A percentile compares a stretch with the other conserved stretches of the same genome.
These are phyloP conservation scores for Pseudodiploospora longispora DNA, from an alignment of 2,329 filamentous ascomycete genomes.

Conservation along the genomic window DNA sequence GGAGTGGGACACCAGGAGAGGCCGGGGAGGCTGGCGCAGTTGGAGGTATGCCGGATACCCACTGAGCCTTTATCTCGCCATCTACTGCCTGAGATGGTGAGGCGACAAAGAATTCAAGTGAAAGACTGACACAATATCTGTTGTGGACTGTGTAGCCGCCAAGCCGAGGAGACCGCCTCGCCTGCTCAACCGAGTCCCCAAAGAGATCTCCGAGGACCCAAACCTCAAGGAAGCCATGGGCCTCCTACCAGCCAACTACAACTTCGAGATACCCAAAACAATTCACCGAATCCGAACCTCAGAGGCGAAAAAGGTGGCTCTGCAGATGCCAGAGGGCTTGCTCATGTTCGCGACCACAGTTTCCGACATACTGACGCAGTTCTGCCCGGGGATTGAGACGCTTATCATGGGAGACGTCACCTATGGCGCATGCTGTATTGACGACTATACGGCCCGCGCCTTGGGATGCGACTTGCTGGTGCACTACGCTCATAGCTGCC, in stretches of 20 bases:
- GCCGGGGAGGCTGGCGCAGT: conserved; percentile 24
- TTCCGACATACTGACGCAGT: conserved; percentile 89
- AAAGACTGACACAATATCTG: not conserved
- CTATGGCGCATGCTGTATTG: conserved; percentile 96
- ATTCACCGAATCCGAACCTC: conserved; percentile 85
- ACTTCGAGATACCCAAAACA: conserved; percentile 96
- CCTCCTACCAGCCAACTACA: conserved; percentile 90
- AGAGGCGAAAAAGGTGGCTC: conserved; percentile 71
- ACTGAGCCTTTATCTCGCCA: not conserved
- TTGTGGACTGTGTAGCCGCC: conserved; percentile 43
- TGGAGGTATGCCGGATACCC: conserved; percentile 35
- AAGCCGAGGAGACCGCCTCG: conserved; percentile 65
- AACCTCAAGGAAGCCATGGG: conserved; percentile 82
- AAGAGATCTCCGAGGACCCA: conserved; percentile 75
- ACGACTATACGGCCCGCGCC: conserved; percentile 93
- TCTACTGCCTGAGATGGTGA: not conserved
- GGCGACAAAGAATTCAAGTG: not conserved
- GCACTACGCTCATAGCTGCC: conserved; percentile 93
- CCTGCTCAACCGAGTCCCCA: conserved; percentile 83
- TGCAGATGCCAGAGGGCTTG: conserved; percentile 96
- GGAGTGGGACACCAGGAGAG: conserved; percentile 24
- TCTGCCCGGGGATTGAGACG: conserved; percentile 85
- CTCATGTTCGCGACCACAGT: conserved; percentile 95
- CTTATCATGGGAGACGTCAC: conserved; percentile 99
- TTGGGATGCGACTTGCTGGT: conserved; percentile 90